Evolutionary conservation across 2,329 filamentous ascomycete genomes (phyloP), one percentile per base, ranked within the genome.

Genomic region (Cladosporium sp.): DNA sequence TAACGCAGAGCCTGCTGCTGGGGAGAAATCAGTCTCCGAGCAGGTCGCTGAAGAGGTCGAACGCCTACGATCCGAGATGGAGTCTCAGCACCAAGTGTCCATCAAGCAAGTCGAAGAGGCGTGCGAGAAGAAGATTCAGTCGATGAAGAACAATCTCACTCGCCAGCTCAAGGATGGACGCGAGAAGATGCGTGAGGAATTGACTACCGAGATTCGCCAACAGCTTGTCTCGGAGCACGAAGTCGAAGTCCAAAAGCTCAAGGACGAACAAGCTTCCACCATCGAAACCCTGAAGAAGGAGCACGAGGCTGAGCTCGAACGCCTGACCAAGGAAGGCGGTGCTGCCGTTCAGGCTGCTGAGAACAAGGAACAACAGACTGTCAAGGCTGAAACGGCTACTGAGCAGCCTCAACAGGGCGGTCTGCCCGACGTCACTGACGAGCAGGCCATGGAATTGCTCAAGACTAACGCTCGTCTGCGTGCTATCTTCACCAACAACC

Each of bases 121-220:
- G 49, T 63, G 75, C 53, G 73, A 78, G 61, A 74, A 78, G 49
- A 78, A 84, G 42, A 83, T 83, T 1, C 81, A 87, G 41, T 80
- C 80, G 65, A 86, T 89, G 84, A 86, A 84, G 63, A 76, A 80
- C 18, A 71, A 79, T 1, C 71, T 89, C 46, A 85, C 84, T 61
- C 83, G 81, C 64, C 89, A 86, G 65, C 75, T 95, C 13, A 70
- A 66, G 8, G 80, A 84, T 46, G 70, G 56, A 16, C 58, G 59
- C 22, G 61, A 61, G 16, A 61, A 61, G 54, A 53, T 60, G 16
- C 60, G 75, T 9, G 76, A 72, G 56, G 71, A 74, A 32, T 34
- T 52, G 9, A 52, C 49, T 28, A 13, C 42, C 16, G 63, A 67
- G 42, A 59, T 62, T 9, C 57, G 62, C 18, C 53, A 68, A 50